phyloP scores from a whole-genome alignment of 805 yeast genomes.

The Metschnikowia sp. region DNA sequence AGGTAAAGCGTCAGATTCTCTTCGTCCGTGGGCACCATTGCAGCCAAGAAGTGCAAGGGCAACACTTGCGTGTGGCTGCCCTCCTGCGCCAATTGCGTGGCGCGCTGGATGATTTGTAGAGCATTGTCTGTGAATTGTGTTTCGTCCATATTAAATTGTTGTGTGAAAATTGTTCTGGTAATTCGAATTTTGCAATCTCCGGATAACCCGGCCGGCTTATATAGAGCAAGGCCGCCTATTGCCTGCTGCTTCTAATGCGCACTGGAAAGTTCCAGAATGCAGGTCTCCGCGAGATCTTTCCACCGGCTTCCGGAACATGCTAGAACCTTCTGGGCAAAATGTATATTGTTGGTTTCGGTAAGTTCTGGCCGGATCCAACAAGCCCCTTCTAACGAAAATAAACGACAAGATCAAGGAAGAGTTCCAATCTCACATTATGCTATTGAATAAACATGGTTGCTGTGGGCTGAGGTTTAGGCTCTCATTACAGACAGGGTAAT shows the following conservation, averaged over 20 bases:
- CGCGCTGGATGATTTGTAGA: conserved; percentile 70
- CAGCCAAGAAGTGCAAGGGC: conserved; percentile 91
- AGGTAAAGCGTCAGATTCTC: conserved; percentile 52
- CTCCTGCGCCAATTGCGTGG: conserved; percentile 79
- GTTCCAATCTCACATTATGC: no score
- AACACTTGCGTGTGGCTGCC: conserved; percentile 77
- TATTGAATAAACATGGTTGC: no score
- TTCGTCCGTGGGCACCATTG: conserved; percentile 70
- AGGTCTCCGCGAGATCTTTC: neutral
- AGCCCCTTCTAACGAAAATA: no score
- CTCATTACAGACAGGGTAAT: no score
- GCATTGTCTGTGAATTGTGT: conserved; percentile 94
- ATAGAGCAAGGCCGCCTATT: neutral
- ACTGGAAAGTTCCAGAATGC: conserved; percentile 17
- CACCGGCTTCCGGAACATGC: neutral
- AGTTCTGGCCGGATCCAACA: no score
- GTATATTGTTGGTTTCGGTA: no score
- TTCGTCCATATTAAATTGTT: conserved; percentile 43
- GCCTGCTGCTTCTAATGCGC: conserved; percentile 2
- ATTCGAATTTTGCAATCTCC: neutral
- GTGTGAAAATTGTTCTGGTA: neutral
- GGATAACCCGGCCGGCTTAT: conserved; percentile 1
- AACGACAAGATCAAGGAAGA: no score
- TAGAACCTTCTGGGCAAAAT: no score
- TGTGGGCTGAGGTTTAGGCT: no score